Base-by-base conservation (phyloP, 345 rosid genomes). In the Sapria himalayana region DNA sequence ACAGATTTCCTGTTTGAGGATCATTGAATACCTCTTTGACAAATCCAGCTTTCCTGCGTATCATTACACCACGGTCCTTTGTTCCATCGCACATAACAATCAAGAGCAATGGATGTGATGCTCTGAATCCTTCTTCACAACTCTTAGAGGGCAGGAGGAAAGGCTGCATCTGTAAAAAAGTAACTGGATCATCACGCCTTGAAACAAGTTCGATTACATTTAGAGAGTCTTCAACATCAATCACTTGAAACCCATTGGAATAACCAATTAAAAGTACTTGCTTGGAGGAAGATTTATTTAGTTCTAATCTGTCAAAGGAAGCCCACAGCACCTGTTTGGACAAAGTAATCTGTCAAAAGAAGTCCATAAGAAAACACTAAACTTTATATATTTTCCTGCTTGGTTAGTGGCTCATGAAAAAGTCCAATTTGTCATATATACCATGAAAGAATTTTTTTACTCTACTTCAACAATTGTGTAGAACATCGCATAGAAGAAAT, bases 21-120 rank as follows among this genome's bases (percentile, higher is more conserved):
- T 85, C 86, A 3, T 59, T 72, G 52, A 46, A 58, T 43, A 62
- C 75, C 52, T 76, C 73, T 51, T 69, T 70, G 46, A 58, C 17
- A 0, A 48, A 57, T 19, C 78, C 82, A 55, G 79, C 92, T 65
- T 74, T 72, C 43, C 78, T 66, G 31, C 56, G 52, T 31, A 44
- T 59, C 33, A 56, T 21, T 35, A 41, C 31, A 45, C 54, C 57
- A 2, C 72, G 55, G 60, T 54, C 59, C 38, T 70, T 74, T 9
- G 85, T 52, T 52, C 78, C 98, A 56, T 78, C 94, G 51, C 86
- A 80, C 32, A 82, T 80, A 58, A 81, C 98, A 51, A 76, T 89
- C 53, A 82, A 38, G 43, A 89, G 94, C 47, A 89, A 59, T 34
- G 98, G 98, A 70, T 82, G 98, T 4, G 94, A 74, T 51, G 79